Evolutionary conservation across 345 rosid genomes (phyloP), one percentile per base, ranked within the genome.

Genomic region (Hibiscus mutabilis): DNA sequence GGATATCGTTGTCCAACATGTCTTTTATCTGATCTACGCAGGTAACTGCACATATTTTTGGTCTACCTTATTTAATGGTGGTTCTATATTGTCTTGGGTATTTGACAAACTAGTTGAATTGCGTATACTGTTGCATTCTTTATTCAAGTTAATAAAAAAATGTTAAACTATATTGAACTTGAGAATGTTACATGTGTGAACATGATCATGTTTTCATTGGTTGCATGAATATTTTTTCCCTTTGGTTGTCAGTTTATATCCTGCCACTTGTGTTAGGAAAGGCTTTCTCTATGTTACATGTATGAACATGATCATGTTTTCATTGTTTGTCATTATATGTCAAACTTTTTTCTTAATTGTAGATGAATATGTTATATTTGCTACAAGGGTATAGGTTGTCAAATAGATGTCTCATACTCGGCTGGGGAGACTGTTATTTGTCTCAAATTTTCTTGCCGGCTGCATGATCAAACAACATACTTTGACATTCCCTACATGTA

Each of bases 1-100:
- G 22, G 98, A 94, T 72, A 88, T 94, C 77, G 96, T 90, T 59
- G 91, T 94, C 68, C 86, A 90, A 59, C 97, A 94, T 78, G 93
- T 94, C 70, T 75, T 83, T 56, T 91, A 92, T 59, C 79, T 94
- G 75, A 80, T 94, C 58, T 89, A 84, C 78, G 84, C 97, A 14
- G 97, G 98, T 91, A 83, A 75, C 66, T 69, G 7, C 60, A 31
- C 55, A 12, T 7, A 13, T 76, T 47, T 22, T 24, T 13, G 15
- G 3, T 71, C 42, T 42, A 13, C 13, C 8, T 25, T 27, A 27
- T n/a, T 29, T 24, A 2, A 33, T 46, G 15, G 21, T 69, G 13
- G 53, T 60, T 46, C n/a, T 70, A 18, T 59, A 4, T 18, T 56
- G n/a, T 29, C 2, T 9, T 15, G n/a, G 37, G 10, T 51, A 35